Percentiles rank a stretch among this genome's conserved stretches.
Evolutionary conservation across 2,329 filamentous ascomycete genomes (phyloP).

Genomic region (Hirsutella thompsonii): DNA sequence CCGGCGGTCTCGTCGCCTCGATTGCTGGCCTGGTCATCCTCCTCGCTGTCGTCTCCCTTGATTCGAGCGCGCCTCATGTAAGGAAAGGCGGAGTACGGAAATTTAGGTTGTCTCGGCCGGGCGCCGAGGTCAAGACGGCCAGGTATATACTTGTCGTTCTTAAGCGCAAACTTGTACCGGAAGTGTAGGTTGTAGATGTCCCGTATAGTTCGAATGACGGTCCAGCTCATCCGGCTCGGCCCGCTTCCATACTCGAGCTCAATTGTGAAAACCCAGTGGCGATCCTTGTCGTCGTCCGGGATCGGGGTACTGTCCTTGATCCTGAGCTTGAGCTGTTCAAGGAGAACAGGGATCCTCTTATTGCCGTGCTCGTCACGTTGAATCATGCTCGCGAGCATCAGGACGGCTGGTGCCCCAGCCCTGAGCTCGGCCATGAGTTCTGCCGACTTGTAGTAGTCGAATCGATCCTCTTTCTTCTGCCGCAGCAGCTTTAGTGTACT

Average conservation of each 20-base stretch:
- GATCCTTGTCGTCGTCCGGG: constrained; percentile 47
- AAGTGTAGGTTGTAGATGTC: constrained; percentile 90
- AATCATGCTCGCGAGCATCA: constrained; percentile 95
- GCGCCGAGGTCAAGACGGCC: constrained; percentile 51
- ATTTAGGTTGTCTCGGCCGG: constrained; percentile 72
- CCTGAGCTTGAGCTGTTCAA: constrained; percentile 85
- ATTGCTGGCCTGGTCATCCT: constrained; percentile 42
- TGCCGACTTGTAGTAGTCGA: constrained; percentile 90
- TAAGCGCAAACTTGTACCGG: constrained; percentile 80
- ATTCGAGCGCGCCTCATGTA: constrained; percentile 74
- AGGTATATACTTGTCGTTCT: constrained; percentile 72
- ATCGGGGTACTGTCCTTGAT: constrained; percentile 68
- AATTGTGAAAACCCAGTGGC: constrained; percentile 81
- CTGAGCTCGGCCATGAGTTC: constrained; percentile 92
- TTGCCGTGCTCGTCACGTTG: constrained; percentile 94
- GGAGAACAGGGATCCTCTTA: constrained; percentile 82
- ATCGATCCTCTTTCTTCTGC: constrained; percentile 72
- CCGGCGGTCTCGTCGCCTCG: constrained; percentile 31
- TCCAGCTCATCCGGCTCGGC: constrained; percentile 92
- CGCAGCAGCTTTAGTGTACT: constrained; percentile 70
- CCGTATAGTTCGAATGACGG: constrained; percentile 70
- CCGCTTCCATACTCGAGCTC: constrained; percentile 95
- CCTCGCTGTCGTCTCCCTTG: constrained; percentile 67
- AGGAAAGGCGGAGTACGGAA: constrained; percentile 79
- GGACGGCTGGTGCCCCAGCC: constrained; percentile 80